Evolutionary conservation across 2,329 filamentous ascomycete genomes (phyloP), one percentile per base, ranked within the genome.

Genomic region (Chaetothyriales sp.): DNA sequence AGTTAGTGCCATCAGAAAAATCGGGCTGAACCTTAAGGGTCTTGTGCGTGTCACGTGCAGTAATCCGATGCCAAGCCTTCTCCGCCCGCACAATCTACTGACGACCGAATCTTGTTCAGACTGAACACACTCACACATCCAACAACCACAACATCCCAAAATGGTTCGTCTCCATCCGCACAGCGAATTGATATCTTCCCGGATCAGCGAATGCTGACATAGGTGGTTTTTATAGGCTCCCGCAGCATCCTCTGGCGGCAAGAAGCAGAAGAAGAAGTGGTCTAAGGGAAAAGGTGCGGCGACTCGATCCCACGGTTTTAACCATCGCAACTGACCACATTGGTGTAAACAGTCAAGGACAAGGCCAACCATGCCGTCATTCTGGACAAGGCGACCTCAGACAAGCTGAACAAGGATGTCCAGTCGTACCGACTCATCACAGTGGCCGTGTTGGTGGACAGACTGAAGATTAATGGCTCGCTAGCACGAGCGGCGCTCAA

Each of bases 331-430:
- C 28, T 49, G n/a, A 20, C 44, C 7, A 47, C 45, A 25, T 55
- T 56, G 58, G 54, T 51, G 42, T 60, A 25, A 25, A 78, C 73
- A 88, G 92, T 98, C 80, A 98, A 98, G 92, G 92, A 98, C 83
- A 98, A 98, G 89, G 90, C 92, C 76, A 85, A 96, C 74, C 92
- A 98, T 82, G 86, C 70, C 74, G 92, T 98, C 75, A 80, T 96
- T 70, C 87, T 98, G 76, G 92, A 98, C 80, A 98, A 98, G 83
- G 70, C 78, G 75, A 95, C 84, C 70, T 85, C 84, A 64, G 92
- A 98, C 77, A 95, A 93, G 80, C 88, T 98, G 73, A 85, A 95
- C 81, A 98, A 98, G 81, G 92, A 98, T 81, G 93, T 98, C 67
- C 92, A 96, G 76, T 95, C 92, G 61, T 98, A 96, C 85, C 88